phyloP scores from a whole-genome alignment of 2,329 filamentous ascomycete genomes.

The Neofusicoccum sp. region DNA sequence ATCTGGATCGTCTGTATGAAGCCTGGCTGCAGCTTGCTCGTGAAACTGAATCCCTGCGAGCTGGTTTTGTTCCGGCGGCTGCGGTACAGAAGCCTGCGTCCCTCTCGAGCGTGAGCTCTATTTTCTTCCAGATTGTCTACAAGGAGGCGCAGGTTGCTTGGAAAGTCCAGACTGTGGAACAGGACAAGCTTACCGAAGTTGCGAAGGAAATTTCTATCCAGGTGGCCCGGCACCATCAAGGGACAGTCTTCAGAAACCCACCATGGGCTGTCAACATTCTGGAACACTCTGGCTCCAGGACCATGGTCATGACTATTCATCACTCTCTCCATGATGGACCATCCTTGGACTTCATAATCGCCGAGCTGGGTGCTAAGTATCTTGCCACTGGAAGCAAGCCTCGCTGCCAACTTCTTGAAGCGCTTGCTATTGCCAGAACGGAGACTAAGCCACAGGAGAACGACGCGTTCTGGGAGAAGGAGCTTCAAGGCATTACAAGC shows the following conservation, averaged over 20 bases:
- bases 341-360: conserved; percentile 30
- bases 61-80: conserved; percentile 36
- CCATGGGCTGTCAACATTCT: conserved; percentile 40
- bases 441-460: conserved; percentile 19
- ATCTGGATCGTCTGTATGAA: conserved; percentile 29
- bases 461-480: conserved; percentile 26
- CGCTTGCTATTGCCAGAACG: conserved; percentile 26
- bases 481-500: conserved; percentile 26
- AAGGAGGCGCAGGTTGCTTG: conserved; percentile 28
- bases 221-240: conserved; percentile 23
- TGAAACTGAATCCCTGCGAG: conserved; percentile 37
- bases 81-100: conserved; percentile 19
- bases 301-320: conserved; percentile 39
- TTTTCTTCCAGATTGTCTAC: conserved; percentile 33
- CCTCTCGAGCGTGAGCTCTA: conserved; percentile 8
- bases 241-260: conserved; percentile 30
- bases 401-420: conserved; percentile 30
- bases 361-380: conserved; percentile 29
- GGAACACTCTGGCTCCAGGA: conserved; percentile 23
- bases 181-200: conserved; percentile 21
- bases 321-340: conserved; percentile 36
- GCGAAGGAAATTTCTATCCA: conserved; percentile 26
- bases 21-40: conserved; percentile 34
- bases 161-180: conserved; percentile 22
- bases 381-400: conserved; percentile 20